These are phyloP conservation scores for Pseudevernia furfuracea DNA, from an alignment of 495 filamentous ascomycete genomes.

Conservation along the genomic window DNA sequence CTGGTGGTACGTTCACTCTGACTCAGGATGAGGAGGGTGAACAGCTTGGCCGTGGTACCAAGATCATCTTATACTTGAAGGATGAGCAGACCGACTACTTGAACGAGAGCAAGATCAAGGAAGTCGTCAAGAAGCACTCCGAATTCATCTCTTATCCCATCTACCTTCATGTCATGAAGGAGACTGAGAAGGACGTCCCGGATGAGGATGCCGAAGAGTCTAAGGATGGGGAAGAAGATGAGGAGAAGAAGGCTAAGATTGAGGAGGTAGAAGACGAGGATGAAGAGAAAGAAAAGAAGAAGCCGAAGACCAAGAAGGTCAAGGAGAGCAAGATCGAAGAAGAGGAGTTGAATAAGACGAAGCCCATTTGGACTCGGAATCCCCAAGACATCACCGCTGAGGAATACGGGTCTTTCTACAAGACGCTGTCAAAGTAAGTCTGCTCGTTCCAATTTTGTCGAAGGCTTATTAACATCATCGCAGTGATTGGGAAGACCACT, in stretches of 20 bases:
- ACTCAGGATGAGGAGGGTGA: slow-evolving; percentile 83
- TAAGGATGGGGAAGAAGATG: slow-evolving; percentile 49
- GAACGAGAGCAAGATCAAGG: slow-evolving; percentile 98
- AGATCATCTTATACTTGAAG: slow-evolving; percentile 98
- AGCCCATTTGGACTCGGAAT: slow-evolving; percentile 99
- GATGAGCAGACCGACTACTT: slow-evolving; percentile 98
- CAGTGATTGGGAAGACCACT: slow-evolving; percentile 95
- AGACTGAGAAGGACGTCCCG: slow-evolving; percentile 96
- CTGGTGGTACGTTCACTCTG: slow-evolving; percentile 96
- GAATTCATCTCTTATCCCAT: slow-evolving; percentile 99
- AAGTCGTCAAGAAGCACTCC: slow-evolving; percentile 99
- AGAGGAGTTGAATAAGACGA: slow-evolving; percentile 99
- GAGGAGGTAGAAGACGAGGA: slow-evolving; percentile 76
- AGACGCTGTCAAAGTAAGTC: slow-evolving; percentile 79
- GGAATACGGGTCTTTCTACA: slow-evolving; percentile 99
- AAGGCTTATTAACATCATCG: slow-evolving; percentile 13
- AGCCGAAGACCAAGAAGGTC: slow-evolving; percentile 96
- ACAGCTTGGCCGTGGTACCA: slow-evolving; percentile 86
- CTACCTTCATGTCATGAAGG: slow-evolving; percentile 98
- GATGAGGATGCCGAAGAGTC: slow-evolving; percentile 88
- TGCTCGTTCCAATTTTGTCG: neutral
- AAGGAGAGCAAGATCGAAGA: slow-evolving; percentile 98
- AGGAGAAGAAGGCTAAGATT: slow-evolving; percentile 71
- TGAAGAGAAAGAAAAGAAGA: slow-evolving; percentile 78
- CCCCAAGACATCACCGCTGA: slow-evolving; percentile 90